Base-by-base conservation (phyloP, 176 grass and related monocot species). In the Stipa capillata region DNA sequence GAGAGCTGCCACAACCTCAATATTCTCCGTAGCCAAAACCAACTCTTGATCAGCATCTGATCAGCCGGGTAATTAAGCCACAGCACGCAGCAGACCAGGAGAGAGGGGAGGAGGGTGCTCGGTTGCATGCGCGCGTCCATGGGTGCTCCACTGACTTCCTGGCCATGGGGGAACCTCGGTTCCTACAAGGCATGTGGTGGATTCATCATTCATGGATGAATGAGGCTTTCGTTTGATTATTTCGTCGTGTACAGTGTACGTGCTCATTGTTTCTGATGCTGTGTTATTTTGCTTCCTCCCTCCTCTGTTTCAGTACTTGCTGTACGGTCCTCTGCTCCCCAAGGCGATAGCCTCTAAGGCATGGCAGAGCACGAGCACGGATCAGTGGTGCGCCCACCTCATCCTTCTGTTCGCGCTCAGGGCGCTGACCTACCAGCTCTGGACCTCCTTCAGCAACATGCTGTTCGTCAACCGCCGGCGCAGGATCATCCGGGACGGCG, bases 401-500 rank as follows among this genome's bases (percentile, higher is more conserved):
- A 82, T 93, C 42, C 73, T 89, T 34, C 81, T 97, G 25, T 93
- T 88, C 84, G 58, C 45, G 52, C 72, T 91, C 23, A 58, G 91
- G 48, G 84, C 68, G 14, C 5, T 78, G 18, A 83, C 54, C 76
- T 89, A 91, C 68, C 59, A 74, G 76, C 18, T 91, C 37, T 91
- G 76, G 91, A 77, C 65, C 80, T 93, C 84, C 72, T 97, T 70
- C 75, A 89, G 84, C 73, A 97, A 91, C 91, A 91, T 97, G 88
- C 84, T 89, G 18, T 93, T 97, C 89, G 78, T 82, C 73, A 93
- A 74, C 8, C 91, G 91, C 7, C 80, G 75, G 7, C 89, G 89
- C 21, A 89, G 78, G 55, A 78, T 93, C 80, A 69, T 87, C 63
- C 75, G 89, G 24, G 72, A 95, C 42, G 87, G 92, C 23, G 80